Percentiles rank a stretch among this genome's conserved stretches.
Evolutionary conservation across 495 filamentous ascomycete genomes (phyloP).

Genomic region (Massariosphaeria phaeospora): DNA sequence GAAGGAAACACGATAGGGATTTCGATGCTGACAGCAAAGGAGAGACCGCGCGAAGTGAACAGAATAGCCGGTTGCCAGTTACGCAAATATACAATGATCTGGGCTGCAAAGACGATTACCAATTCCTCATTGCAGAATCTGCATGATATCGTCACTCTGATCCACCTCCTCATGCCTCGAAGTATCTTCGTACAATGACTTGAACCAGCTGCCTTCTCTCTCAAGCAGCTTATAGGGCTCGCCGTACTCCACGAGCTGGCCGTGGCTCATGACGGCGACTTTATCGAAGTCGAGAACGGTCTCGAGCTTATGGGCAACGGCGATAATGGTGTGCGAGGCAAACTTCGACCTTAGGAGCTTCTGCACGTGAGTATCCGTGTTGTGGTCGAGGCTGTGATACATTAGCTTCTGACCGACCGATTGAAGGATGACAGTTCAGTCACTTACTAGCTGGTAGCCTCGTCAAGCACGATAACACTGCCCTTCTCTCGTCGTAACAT

Average conservation of each 20-base stretch:
- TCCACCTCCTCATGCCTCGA: not conserved
- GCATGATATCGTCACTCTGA: conserved; percentile 1
- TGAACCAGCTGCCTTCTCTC: conserved; percentile 15
- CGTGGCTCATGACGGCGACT: conserved; percentile 22
- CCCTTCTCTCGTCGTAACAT: conserved; percentile 43
- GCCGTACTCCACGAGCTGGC: conserved; percentile 17
- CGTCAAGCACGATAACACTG: conserved; percentile 35
- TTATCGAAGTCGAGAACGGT: conserved; percentile 27
- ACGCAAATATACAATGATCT: too few relatives aligned
- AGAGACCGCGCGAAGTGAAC: too few relatives aligned
- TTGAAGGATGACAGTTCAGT: not conserved
- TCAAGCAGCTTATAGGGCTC: conserved; percentile 19
- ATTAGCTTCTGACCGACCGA: not conserved
- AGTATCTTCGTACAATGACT: conserved; percentile 9
- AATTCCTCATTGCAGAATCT: not conserved
- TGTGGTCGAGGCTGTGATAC: conserved; percentile 10
- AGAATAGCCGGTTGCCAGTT: too few relatives aligned
- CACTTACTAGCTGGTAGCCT: conserved; percentile 35
- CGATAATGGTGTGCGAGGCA: conserved; percentile 20
- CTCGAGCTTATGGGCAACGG: conserved; percentile 24
- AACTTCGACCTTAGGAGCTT: conserved; percentile 19
- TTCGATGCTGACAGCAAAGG: too few relatives aligned
- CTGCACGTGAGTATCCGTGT: conserved; percentile 16
- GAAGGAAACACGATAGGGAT: too few relatives aligned
- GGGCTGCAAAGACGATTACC: too few relatives aligned